Base-by-base conservation (phyloP, 129 eudicot genomes). In the Pulicaria dysenterica region DNA sequence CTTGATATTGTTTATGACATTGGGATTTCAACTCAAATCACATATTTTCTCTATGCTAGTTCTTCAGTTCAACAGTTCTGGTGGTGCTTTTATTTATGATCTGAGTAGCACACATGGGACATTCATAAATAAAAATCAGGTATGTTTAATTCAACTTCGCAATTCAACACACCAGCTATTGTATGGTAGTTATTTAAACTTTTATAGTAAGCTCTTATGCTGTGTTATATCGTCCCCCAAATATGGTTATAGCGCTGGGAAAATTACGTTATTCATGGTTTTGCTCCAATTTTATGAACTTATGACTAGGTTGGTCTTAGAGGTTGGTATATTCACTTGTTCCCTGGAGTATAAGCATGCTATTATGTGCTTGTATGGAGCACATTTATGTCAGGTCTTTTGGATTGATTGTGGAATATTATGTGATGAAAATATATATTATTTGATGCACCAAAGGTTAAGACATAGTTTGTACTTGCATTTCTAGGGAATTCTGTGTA, bases 51-150 rank as follows among this genome's bases (percentile, higher is more conserved):
- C 17, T 42, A 19, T 84, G 63, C 77, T 60, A 95, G 99, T 95
- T 81, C 86, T 95, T 55, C 99, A 95, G 86, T 95, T 88, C 83
- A 91, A 88, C 80, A 84, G 81, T 69, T 80, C 80, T 60, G 96
- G 96, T 69, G 87, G 67, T 45, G 96, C 99, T 68, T 95, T 76
- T 59, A 58, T 95, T 9, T 91, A 90, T 82, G 99, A 95, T 76
- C 91, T 95, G 77, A 88, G 96, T 48, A 95, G 99, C 67, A 95
- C 96, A 13, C 99, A 95, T 68, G 99, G 99, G 64, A 90, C 97
- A 4, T 95, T 67, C 68, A 53, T 91, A 55, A 95, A 95, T 80
- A 95, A 95, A 76, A 95, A 83, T 16, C 94, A 95, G 99, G 99
- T 95, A 81, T 48, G 3, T 57, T 48, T 6, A 49, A 48, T 10